phyloP scores from a whole-genome alignment of 2,329 filamentous ascomycete species.

The Rhynchosporium graminicola region DNA sequence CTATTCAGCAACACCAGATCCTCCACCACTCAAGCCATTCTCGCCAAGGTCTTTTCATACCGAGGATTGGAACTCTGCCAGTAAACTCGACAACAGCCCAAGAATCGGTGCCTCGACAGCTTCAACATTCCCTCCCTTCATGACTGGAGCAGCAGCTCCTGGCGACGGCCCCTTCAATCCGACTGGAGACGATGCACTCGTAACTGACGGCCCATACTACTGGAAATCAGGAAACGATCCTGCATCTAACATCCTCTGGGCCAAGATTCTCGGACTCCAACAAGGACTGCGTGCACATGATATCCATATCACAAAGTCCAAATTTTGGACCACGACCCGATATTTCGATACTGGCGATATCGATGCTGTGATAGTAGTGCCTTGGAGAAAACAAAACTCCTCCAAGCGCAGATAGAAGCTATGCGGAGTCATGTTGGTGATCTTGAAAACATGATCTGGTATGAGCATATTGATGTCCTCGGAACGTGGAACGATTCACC shows the following conservation, averaged over 20 bases:
- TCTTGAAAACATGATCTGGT: not conserved
- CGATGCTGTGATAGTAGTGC: not conserved
- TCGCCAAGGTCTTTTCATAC: no score
- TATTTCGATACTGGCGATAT: not conserved
- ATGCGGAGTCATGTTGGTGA: not conserved
- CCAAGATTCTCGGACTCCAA: not conserved
- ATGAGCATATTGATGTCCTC: not conserved
- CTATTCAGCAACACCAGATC: no score
- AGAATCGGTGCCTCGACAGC: not conserved
- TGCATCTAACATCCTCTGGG: not conserved
- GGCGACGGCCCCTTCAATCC: not conserved
- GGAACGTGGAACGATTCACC: not conserved
- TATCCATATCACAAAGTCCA: not conserved
- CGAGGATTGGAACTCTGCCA: no score
- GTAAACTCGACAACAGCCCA: no score
- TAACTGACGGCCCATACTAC: not conserved
- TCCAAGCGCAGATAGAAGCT: not conserved
- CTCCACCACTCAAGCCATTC: no score
- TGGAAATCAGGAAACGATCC: not conserved
- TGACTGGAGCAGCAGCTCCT: not conserved
- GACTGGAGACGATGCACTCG: not conserved
- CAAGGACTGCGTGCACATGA: not conserved
- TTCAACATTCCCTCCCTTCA: not conserved
- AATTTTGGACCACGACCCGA: not conserved
- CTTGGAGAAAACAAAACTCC: not conserved